Conservation (phyloP, 441 rosid genomes). For the Eugenia klotzschiana region DNA sequence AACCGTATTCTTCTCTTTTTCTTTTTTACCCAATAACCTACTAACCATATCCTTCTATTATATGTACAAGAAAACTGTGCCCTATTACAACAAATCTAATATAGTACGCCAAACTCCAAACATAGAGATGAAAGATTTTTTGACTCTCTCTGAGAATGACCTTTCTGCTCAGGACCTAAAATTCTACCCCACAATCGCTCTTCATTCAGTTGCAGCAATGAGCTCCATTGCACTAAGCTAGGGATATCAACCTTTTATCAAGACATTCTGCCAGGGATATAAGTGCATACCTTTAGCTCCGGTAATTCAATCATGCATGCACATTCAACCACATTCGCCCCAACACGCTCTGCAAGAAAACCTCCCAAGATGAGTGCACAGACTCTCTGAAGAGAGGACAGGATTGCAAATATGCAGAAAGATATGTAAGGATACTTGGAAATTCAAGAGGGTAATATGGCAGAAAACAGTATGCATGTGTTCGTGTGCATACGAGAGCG, state of each 20-base stretch:
- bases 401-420: background rate
- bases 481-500: background rate
- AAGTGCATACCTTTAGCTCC: background rate
- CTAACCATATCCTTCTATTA: background rate
- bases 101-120: background rate
- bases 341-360: conserved; percentile 46
- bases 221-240: background rate
- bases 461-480: background rate
- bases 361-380: background rate
- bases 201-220: background rate
- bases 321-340: conserved; percentile 2
- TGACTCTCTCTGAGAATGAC: background rate
- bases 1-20: background rate
- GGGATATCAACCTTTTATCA: background rate
- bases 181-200: background rate
- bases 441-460: background rate
- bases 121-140: background rate
- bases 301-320: conserved; percentile 4
- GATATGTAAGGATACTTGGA: background rate
- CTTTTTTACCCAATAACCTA: background rate
- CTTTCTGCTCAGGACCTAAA: background rate
- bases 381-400: background rate
- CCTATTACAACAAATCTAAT: background rate
- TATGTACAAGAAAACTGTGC: background rate
- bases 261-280: background rate